These are phyloP conservation scores for Babesia ovis DNA, from an alignment of 169 alveolate genomes.

Conservation along the genomic window DNA sequence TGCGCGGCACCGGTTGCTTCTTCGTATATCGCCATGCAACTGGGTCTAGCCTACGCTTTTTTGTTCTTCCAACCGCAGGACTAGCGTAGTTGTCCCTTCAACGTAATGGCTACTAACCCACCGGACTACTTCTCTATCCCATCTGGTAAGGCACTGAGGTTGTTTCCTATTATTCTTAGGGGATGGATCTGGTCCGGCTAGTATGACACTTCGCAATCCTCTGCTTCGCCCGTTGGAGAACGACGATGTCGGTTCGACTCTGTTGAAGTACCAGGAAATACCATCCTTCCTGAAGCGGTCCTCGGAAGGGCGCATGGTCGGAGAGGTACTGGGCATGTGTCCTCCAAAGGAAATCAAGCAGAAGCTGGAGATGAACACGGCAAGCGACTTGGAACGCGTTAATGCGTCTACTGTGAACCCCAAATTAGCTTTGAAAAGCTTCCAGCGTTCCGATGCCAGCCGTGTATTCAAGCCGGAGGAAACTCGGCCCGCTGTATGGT, in stretches of 20 bases:
- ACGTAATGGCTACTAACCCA: constrained; percentile 34
- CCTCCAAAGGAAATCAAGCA: constrained; percentile 75
- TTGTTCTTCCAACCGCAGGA: no score
- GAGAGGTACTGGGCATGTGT: constrained; percentile 80
- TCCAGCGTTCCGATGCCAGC: constrained; percentile 85
- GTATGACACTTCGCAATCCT: constrained; percentile 26
- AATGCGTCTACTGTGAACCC: constrained; percentile 59
- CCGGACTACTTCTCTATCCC: constrained; percentile 22
- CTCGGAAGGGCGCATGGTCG: constrained; percentile 47
- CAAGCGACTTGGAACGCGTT: constrained; percentile 81
- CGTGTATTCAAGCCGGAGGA: constrained; percentile 76
- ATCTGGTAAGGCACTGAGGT: constrained; percentile 1
- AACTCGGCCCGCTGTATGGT: constrained; percentile 82
- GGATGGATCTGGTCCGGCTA: constrained; percentile 7
- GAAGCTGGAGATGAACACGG: constrained; percentile 78
- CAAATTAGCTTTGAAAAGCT: constrained; percentile 76
- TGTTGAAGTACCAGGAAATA: constrained; percentile 52
- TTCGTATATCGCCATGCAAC: no score
- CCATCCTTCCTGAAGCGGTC: constrained; percentile 26
- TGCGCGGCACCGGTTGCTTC: neutral
- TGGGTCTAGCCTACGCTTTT: no score
- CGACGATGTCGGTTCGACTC: neutral
- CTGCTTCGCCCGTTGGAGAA: constrained; percentile 55
- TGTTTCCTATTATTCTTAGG: neutral
- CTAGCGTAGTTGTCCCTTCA: no score